Evolutionary conservation across 2,329 filamentous ascomycete species (phyloP).

Genomic region (Verticillium albo-atrum): DNA sequence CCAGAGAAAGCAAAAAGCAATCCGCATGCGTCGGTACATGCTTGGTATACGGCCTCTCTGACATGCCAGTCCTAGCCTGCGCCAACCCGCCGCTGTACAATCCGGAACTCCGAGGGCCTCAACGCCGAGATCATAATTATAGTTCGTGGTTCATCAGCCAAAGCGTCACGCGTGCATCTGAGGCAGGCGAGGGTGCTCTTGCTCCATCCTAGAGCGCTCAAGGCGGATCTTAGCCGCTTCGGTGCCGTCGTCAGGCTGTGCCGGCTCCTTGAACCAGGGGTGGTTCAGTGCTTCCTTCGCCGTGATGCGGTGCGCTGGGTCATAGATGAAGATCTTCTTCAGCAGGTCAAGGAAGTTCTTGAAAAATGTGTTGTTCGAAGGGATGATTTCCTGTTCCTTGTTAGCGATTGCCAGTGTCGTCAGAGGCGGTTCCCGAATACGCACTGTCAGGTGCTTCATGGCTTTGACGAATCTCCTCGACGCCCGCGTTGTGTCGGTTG

Average conservation of each 20-base stretch:
- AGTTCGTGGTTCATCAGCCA: neutral
- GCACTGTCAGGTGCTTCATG: conserved; percentile 64
- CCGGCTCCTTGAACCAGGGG: conserved; percentile 63
- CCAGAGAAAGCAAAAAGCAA: neutral
- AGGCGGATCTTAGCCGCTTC: conserved; percentile 61
- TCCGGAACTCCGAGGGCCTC: conserved; percentile 1
- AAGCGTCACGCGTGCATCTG: conserved; percentile 7
- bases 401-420: conserved; percentile 9
- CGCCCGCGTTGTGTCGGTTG: conserved; percentile 57
- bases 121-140: conserved; percentile 14
- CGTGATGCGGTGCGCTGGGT: conserved; percentile 60
- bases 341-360: conserved; percentile 61
- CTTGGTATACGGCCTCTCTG: neutral
- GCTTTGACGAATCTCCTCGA: conserved; percentile 64
- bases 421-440: conserved; percentile 16
- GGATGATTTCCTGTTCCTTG: conserved; percentile 57
- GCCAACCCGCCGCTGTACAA: neutral
- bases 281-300: conserved; percentile 63
- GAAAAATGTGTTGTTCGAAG: conserved; percentile 53
- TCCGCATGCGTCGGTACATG: neutral
- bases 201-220: conserved; percentile 42
- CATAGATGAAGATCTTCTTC: conserved; percentile 64
- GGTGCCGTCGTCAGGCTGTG: conserved; percentile 61
- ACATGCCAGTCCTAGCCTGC: neutral
- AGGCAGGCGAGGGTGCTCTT: conserved; percentile 20